Evolutionary conservation across 2,329 filamentous ascomycete genomes (phyloP).

Genomic region (Coleophoma eucalyptorum): DNA sequence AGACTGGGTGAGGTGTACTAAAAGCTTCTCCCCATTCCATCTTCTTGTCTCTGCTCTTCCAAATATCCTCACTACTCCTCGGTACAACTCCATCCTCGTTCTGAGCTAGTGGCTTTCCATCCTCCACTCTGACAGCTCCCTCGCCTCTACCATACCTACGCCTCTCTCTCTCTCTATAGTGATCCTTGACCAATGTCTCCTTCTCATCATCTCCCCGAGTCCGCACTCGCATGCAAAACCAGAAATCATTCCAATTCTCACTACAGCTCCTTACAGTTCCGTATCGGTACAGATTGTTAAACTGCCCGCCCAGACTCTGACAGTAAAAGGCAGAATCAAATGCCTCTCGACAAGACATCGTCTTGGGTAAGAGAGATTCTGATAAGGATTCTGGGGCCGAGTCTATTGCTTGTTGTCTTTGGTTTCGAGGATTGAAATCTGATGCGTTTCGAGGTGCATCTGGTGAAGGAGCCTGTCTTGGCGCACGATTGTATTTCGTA

Average conservation of each 20-base stretch:
- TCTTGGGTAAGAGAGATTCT: constrained; percentile 70
- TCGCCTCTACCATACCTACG: constrained; percentile 53
- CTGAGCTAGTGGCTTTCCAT: background rate
- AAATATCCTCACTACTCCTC: constrained; percentile 81
- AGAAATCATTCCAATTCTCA: constrained; percentile 90
- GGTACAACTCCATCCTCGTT: background rate
- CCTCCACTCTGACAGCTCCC: constrained; percentile 49
- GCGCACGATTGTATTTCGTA: constrained; percentile 22
- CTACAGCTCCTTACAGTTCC: constrained; percentile 73
- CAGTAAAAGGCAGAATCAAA: constrained; percentile 96
- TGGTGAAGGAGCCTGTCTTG: constrained; percentile 11
- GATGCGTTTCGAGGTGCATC: constrained; percentile 5
- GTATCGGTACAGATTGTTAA: constrained; percentile 86
- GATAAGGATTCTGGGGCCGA: constrained; percentile 40
- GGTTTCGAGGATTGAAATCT: constrained; percentile 4
- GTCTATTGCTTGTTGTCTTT: constrained; percentile 2
- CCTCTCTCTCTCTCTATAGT: constrained; percentile 44
- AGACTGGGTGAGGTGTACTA: constrained; percentile 33
- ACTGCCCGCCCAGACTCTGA: constrained; percentile 86
- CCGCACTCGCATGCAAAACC: constrained; percentile 92
- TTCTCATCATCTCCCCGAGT: constrained; percentile 55
- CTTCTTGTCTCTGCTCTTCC: constrained; percentile 67
- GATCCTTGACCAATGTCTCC: constrained; percentile 37
- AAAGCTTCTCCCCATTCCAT: constrained; percentile 40
- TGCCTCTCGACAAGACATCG: constrained; percentile 83